These are phyloP conservation scores for Achaetomium macrosporum DNA, from an alignment of 2,329 filamentous ascomycete genomes.

Conservation along the genomic window DNA sequence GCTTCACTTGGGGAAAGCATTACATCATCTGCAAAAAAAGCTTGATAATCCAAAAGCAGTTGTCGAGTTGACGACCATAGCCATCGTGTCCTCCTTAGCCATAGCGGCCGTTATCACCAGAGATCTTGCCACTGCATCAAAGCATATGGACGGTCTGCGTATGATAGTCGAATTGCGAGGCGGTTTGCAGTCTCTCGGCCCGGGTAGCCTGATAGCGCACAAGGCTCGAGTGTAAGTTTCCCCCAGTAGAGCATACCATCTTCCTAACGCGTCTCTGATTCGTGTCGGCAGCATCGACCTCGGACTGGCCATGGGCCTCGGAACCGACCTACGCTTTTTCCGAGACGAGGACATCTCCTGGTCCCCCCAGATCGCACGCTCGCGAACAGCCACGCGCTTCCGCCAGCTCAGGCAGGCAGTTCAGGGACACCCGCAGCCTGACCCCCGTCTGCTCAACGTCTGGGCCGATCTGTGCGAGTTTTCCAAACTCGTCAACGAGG, in stretches of 20 bases:
- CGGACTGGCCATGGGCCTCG: conserved; percentile 9
- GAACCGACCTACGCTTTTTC: conserved; percentile 3
- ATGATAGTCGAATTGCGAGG: conserved; percentile 24
- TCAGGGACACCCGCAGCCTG: not conserved
- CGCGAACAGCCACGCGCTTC: not conserved
- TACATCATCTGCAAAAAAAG: conserved; percentile 15
- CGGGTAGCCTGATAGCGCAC: not conserved
- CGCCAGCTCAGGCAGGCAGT: not conserved
- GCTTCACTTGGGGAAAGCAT: conserved; percentile 3
- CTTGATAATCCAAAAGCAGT: conserved; percentile 17
- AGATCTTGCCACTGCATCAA: conserved; percentile 19
- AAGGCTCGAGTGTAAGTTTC: conserved; percentile 2
- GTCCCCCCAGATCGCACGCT: conserved; percentile 9
- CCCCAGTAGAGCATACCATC: too few species aligned
- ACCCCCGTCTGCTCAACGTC: conserved; percentile 11
- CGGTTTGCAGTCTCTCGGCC: conserved; percentile 10
- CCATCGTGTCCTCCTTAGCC: too few species aligned
- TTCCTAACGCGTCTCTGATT: too few species aligned
- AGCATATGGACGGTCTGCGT: conserved; percentile 26
- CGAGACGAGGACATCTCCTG: conserved; percentile 1
- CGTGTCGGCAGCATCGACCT: conserved; percentile 17
- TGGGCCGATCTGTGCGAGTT: conserved; percentile 18
- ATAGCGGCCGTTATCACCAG: conserved; percentile 20
- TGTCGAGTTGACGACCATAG: conserved; percentile 20
- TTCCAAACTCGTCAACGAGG: conserved; percentile 1